Evolutionary conservation across 495 filamentous ascomycete genomes (phyloP).

Genomic region (Aspergillus baeticus): DNA sequence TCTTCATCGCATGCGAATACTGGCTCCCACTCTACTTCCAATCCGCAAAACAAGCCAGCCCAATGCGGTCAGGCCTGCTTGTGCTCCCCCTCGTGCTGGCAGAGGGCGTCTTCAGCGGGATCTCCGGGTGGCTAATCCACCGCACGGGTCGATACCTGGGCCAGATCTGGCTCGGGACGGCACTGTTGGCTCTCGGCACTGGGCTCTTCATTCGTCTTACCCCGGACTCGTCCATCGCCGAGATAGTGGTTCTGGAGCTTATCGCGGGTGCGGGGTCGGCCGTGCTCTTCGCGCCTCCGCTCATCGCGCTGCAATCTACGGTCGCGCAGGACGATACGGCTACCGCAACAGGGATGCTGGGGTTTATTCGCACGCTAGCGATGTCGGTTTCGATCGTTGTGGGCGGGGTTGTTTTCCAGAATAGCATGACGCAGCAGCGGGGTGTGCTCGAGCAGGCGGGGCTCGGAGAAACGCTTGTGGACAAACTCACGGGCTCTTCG

Average conservation of each 20-base stretch:
- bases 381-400: constrained; percentile 41
- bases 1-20: constrained; percentile 44
- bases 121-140: constrained; percentile 48
- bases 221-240: constrained; percentile 63
- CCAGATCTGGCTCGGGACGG: constrained; percentile 55
- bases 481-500: too few species aligned
- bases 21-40: constrained; percentile 50
- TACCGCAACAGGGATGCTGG: constrained; percentile 36
- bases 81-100: constrained; percentile 52
- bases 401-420: constrained; percentile 36
- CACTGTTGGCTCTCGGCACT: constrained; percentile 20
- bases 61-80: constrained; percentile 69
- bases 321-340: constrained; percentile 34
- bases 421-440: neutral
- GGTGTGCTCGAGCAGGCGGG: too few species aligned
- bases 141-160: constrained; percentile 48
- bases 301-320: constrained; percentile 45
- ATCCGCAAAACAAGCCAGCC: constrained; percentile 57
- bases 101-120: constrained; percentile 35
- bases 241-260: constrained; percentile 55
- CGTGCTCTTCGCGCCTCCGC: constrained; percentile 61
- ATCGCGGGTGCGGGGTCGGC: constrained; percentile 58
- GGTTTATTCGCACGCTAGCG: constrained; percentile 35
- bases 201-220: neutral
- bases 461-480: too few species aligned